phyloP scores from a whole-genome alignment of 345 rosid species.

The Lenwebbia sp. region DNA sequence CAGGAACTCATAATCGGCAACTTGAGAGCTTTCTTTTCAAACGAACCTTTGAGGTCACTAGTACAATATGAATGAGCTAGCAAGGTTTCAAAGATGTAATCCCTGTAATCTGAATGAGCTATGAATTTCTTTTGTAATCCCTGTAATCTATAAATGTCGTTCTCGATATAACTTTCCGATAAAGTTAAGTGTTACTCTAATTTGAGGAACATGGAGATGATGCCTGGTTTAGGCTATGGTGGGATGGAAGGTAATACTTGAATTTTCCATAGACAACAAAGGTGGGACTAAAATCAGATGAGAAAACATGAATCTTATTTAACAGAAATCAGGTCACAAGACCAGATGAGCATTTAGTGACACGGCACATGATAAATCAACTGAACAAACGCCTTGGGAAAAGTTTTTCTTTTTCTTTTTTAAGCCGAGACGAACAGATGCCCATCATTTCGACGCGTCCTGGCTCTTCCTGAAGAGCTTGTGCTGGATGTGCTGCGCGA shows the following conservation, averaged over 20 bases:
- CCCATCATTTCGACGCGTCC: slow-evolving; percentile 3
- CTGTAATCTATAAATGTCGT: too few species aligned
- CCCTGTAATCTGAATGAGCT: too few species aligned
- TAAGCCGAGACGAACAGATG: background rate
- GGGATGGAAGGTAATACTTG: background rate
- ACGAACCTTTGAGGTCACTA: slow-evolving; percentile 25
- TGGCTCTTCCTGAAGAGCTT: slow-evolving; percentile 70
- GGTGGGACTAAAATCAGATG: background rate
- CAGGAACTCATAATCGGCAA: slow-evolving; percentile 28
- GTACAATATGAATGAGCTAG: background rate
- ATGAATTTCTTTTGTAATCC: too few species aligned
- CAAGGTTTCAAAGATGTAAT: too few species aligned
- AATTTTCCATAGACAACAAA: background rate
- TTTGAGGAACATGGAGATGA: too few species aligned
- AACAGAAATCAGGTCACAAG: background rate
- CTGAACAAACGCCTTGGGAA: background rate
- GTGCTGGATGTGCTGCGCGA: slow-evolving; percentile 71
- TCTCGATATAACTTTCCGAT: too few species aligned
- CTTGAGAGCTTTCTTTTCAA: slow-evolving; percentile 58
- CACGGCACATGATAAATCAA: background rate
- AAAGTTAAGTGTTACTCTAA: too few species aligned
- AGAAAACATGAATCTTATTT: background rate
- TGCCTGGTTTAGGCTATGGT: too few species aligned
- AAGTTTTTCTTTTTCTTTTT: background rate
- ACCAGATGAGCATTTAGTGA: background rate